A percentile compares a stretch with the other conserved stretches of the same genome.
Conservation (phyloP, 2,329 filamentous ascomycete species). For the Ophiostoma fasciatum region DNA sequence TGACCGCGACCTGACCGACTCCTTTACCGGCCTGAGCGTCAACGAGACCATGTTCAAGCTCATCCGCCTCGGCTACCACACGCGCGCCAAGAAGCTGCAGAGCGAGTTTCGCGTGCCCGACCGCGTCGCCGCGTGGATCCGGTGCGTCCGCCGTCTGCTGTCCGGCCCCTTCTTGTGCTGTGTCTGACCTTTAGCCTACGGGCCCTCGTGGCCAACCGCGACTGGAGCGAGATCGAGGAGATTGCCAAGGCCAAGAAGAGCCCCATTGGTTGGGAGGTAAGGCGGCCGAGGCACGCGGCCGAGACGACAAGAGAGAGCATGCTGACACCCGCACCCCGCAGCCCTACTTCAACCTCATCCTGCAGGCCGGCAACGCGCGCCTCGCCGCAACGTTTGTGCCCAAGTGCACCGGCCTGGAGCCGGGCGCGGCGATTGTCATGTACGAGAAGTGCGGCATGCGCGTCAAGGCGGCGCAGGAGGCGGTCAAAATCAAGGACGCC, state of each 20-base stretch:
- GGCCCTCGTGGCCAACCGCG: conserved; percentile 74
- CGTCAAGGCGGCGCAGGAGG: conserved; percentile 81
- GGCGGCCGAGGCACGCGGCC: no score
- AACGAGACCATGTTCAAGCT: conserved; percentile 90
- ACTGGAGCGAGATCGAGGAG: conserved; percentile 89
- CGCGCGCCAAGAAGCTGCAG: conserved; percentile 75
- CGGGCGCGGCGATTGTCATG: conserved; percentile 67
- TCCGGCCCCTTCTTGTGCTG: no score
- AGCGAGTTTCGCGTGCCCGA: conserved; percentile 88
- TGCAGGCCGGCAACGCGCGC: conserved; percentile 80
- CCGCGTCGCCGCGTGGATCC: conserved; percentile 76
- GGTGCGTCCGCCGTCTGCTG: conserved; percentile 26
- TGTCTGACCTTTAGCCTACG: conserved; percentile 42
- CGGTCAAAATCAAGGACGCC: conserved; percentile 64
- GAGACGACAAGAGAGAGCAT: no score
- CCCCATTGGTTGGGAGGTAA: conserved; percentile 90
- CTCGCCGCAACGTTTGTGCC: conserved; percentile 72
- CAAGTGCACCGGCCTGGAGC: conserved; percentile 62
- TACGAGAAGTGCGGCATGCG: conserved; percentile 92
- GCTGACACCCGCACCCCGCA: conserved; percentile 19
- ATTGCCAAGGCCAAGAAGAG: conserved; percentile 65
- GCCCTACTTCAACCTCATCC: conserved; percentile 82
- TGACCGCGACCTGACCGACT: conserved; percentile 65
- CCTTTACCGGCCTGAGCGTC: conserved; percentile 69
- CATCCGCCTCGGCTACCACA: conserved; percentile 65